Evolutionary conservation across 2,329 filamentous ascomycete species (phyloP).

Genomic region (Ascochyta pisi): DNA sequence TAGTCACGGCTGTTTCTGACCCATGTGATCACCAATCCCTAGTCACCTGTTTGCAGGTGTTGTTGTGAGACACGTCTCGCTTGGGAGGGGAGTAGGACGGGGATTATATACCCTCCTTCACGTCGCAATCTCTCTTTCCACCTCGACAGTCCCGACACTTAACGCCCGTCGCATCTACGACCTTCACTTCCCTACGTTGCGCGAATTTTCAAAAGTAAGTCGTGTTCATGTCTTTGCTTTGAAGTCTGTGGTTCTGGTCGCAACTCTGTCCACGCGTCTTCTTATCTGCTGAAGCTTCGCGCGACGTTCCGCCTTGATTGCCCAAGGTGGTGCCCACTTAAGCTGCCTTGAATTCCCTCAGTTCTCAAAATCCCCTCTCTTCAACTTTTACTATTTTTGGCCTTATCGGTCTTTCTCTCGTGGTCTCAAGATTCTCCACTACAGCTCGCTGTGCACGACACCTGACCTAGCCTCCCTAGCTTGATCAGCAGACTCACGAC

Average conservation of each 20-base stretch:
- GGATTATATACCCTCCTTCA: slow-evolving; percentile 7
- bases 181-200: not conserved
- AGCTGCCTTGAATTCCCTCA: not conserved
- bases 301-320: not conserved
- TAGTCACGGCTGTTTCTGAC: slow-evolving; percentile 15
- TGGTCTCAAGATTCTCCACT: not conserved
- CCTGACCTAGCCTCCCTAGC: slow-evolving; percentile 2
- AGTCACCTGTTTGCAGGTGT: slow-evolving; percentile 11
- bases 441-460: not conserved
- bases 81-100: slow-evolving; percentile 1
- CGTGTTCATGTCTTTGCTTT: not conserved
- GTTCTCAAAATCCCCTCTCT: not conserved
- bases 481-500: not conserved
- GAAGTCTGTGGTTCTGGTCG: not conserved
- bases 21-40: slow-evolving; percentile 11
- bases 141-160: not conserved
- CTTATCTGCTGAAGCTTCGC: not conserved
- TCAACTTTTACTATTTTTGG: not conserved
- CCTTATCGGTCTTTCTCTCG: not conserved
- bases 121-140: slow-evolving; percentile 9
- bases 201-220: slow-evolving; percentile 3
- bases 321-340: not conserved
- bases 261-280: not conserved
- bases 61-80: slow-evolving; percentile 20
- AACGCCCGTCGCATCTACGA: not conserved